A percentile compares a stretch with the other conserved stretches of the same genome.
Conservation (phyloP, 208 protist species). For the Trypanosoma brucei region DNA sequence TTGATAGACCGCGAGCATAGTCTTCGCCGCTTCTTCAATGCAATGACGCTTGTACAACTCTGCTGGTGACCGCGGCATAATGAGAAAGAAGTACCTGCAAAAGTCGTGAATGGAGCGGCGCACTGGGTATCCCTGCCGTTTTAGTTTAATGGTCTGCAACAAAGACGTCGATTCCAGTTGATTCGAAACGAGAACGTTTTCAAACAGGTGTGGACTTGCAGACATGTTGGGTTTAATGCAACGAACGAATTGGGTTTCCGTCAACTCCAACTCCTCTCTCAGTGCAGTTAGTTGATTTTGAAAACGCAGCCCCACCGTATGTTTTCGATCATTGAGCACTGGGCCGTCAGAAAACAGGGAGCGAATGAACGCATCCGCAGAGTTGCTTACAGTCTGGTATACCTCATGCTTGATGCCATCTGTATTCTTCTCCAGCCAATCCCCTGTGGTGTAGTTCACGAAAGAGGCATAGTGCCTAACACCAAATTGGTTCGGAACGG, state of each 20-base stretch:
- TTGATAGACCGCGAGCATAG: conserved; percentile 59
- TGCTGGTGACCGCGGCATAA: conserved; percentile 43
- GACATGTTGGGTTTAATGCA: conserved; percentile 92
- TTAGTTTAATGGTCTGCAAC: conserved; percentile 88
- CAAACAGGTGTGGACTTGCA: conserved; percentile 50
- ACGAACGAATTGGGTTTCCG: conserved; percentile 91
- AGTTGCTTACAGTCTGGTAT: conserved; percentile 42
- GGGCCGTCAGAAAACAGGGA: conserved; percentile 51
- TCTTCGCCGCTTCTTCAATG: conserved; percentile 38
- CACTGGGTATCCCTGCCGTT: conserved; percentile 88
- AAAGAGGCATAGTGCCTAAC: conserved; percentile 89
- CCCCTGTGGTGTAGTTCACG: conserved; percentile 82
- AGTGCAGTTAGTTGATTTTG: conserved; percentile 72
- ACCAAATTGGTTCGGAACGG: conserved; percentile 83
- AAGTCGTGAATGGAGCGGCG: conserved; percentile 74
- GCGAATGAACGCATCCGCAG: conserved; percentile 53
- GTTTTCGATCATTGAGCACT: conserved; percentile 41
- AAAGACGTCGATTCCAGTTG: conserved; percentile 90
- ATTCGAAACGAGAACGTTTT: conserved; percentile 72
- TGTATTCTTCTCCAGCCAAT: conserved; percentile 91
- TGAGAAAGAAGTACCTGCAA: conserved; percentile 75
- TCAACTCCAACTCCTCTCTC: conserved; percentile 72
- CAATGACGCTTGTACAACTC: conserved; percentile 33
- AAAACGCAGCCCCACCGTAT: conserved; percentile 83
- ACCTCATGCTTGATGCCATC: conserved; percentile 86